Percentiles rank a stretch among this genome's conserved stretches.
phyloP scores from a whole-genome alignment of 805 yeast genomes.

The Helenozyma rhizophorensis region DNA sequence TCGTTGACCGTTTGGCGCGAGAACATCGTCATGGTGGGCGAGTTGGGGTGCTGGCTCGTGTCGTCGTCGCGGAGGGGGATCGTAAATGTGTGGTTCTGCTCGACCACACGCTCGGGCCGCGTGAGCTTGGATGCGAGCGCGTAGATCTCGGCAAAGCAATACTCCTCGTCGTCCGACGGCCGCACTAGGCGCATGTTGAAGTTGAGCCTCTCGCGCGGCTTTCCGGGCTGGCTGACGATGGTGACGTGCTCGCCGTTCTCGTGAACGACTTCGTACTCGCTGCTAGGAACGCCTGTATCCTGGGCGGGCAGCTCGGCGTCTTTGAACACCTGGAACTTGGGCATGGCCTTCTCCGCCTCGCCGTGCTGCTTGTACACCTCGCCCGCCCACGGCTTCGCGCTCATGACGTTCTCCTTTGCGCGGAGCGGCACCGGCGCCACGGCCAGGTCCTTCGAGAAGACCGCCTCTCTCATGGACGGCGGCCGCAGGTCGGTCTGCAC shows the following conservation, averaged over 20 bases:
- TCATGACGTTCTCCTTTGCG: slow-evolving; percentile 59
- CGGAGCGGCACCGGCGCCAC: slow-evolving; percentile 48
- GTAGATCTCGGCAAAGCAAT: slow-evolving; percentile 60
- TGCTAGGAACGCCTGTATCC: slow-evolving; percentile 3
- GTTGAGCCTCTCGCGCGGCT: slow-evolving; percentile 54
- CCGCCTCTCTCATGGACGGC: slow-evolving; percentile 10
- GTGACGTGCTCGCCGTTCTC: slow-evolving; percentile 40
- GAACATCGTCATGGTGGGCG: slow-evolving; percentile 77
- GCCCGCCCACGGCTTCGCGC: slow-evolving; percentile 61
- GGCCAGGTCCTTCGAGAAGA: slow-evolving; percentile 30
- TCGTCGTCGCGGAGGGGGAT: slow-evolving; percentile 43
- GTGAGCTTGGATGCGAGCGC: slow-evolving; percentile 14
- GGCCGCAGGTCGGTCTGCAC: slow-evolving; percentile 23
- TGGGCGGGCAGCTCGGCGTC: slow-evolving; percentile 6
- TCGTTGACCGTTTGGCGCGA: slow-evolving; percentile 75
- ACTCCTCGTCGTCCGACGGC: slow-evolving; percentile 45
- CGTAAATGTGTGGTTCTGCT: slow-evolving; percentile 28
- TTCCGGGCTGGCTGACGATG: slow-evolving; percentile 51
- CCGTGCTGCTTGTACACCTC: slow-evolving; percentile 48
- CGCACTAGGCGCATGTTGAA: slow-evolving; percentile 58
- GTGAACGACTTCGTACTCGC: slow-evolving; percentile 7
- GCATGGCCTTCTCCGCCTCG: slow-evolving; percentile 14
- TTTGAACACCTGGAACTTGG: slow-evolving; percentile 22
- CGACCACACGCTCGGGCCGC: neutral
- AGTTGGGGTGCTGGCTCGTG: slow-evolving; percentile 33